Percentiles rank a stretch among this genome's conserved stretches.
phyloP scores from a whole-genome alignment of 2,329 filamentous ascomycete species.

The Aspergillus tamarii region DNA sequence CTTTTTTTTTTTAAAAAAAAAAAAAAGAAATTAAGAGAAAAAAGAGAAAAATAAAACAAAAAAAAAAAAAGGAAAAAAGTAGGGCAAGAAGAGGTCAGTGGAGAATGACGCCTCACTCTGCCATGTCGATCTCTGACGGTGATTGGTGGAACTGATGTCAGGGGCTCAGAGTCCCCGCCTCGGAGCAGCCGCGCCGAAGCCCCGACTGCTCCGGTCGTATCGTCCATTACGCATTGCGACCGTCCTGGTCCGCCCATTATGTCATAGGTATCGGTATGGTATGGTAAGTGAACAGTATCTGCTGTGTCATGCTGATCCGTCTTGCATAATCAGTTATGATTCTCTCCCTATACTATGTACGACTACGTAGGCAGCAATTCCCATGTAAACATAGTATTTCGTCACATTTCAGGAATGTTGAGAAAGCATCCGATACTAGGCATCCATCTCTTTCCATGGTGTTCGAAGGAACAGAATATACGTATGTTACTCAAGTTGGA shows the following conservation, averaged over 20 bases:
- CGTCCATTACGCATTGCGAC: not conserved
- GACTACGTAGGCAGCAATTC: not conserved
- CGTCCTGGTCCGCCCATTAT: not conserved
- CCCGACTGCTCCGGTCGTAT: not conserved
- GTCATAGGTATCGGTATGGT: not conserved
- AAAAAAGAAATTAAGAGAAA: not conserved
- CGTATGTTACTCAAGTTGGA: not conserved
- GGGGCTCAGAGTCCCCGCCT: not conserved
- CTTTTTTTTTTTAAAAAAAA: not conserved
- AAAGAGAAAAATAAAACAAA: not conserved
- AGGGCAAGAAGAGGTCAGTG: slow-evolving; percentile 2
- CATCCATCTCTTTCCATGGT: not conserved
- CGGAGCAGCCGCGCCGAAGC: not conserved
- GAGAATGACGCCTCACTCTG: slow-evolving; percentile 12
- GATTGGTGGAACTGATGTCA: slow-evolving; percentile 1
- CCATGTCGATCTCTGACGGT: not conserved
- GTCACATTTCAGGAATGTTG: not conserved
- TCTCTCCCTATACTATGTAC: not conserved
- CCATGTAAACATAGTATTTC: not conserved
- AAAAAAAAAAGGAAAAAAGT: not conserved
- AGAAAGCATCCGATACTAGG: not conserved
- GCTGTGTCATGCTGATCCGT: not conserved
- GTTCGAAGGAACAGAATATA: not conserved
- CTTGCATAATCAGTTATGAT: not conserved
- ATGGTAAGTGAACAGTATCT: not conserved